Evolutionary conservation across 345 rosid genomes (phyloP).

Genomic region (Erysimum cheiranthoides): DNA sequence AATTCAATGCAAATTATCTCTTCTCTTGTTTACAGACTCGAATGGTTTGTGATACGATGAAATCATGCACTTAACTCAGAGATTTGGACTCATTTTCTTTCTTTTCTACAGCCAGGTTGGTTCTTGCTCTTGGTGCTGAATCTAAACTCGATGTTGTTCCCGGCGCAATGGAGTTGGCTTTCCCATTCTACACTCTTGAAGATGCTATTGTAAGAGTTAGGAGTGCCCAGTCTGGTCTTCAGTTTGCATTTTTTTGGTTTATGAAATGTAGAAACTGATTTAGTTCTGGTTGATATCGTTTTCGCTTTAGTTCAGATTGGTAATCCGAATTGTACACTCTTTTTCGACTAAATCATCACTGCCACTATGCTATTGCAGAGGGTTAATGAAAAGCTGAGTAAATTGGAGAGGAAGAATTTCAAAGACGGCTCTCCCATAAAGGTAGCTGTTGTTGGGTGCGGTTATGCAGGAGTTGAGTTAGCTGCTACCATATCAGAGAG

Average conservation of each 20-base stretch:
- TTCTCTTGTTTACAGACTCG: slow-evolving; percentile 17
- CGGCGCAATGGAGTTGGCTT: slow-evolving; percentile 88
- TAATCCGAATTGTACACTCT: background rate
- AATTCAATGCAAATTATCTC: background rate
- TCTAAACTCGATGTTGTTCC: slow-evolving; percentile 81
- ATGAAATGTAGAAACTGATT: background rate
- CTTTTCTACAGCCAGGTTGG: slow-evolving; percentile 89
- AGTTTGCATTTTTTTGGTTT: background rate
- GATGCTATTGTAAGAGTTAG: slow-evolving; percentile 76
- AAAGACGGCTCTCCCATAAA: slow-evolving; percentile 57
- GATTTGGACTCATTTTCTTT: slow-evolving; percentile 42
- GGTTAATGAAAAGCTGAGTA: slow-evolving; percentile 62
- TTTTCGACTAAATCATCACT: background rate
- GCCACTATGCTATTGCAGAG: slow-evolving; percentile 59
- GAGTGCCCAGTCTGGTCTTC: background rate
- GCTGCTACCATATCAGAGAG: slow-evolving; percentile 96
- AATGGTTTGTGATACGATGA: background rate
- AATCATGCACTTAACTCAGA: background rate
- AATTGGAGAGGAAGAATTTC: slow-evolving; percentile 75
- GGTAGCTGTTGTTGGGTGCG: slow-evolving; percentile 92
- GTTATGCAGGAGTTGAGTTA: slow-evolving; percentile 92
- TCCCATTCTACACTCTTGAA: slow-evolving; percentile 84
- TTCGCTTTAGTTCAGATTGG: background rate
- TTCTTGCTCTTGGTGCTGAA: slow-evolving; percentile 99
- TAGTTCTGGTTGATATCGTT: background rate